These are phyloP conservation scores for Huntiella decipiens DNA, from an alignment of 2,329 filamentous ascomycete genomes.

Conservation along the genomic window DNA sequence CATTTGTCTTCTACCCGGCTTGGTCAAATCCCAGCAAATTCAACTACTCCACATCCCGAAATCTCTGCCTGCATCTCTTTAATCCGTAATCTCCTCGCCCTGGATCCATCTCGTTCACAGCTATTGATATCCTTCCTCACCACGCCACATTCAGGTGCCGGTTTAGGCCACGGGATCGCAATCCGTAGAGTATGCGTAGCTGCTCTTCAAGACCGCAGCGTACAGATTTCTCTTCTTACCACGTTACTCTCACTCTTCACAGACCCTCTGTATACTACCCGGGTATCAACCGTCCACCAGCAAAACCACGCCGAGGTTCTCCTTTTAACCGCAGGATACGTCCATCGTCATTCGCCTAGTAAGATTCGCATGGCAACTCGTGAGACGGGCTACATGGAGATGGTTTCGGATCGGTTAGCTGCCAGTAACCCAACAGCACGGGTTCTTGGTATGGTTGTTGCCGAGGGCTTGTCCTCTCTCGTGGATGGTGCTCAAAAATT, in stretches of 20 bases:
- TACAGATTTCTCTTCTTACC: no score
- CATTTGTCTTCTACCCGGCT: slow-evolving; percentile 30
- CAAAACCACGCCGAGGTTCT: slow-evolving; percentile 71
- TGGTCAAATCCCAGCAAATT: slow-evolving; percentile 17
- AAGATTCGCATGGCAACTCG: slow-evolving; percentile 51
- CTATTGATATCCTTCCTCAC: slow-evolving; percentile 47
- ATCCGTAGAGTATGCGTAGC: slow-evolving; percentile 49
- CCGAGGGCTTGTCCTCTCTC: slow-evolving; percentile 48
- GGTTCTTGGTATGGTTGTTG: slow-evolving; percentile 76
- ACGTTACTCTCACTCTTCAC: no score
- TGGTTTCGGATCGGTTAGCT: slow-evolving; percentile 69
- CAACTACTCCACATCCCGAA: slow-evolving; percentile 11
- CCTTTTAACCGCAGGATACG: slow-evolving; percentile 57
- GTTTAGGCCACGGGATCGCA: slow-evolving; percentile 41
- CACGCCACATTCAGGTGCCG: slow-evolving; percentile 38
- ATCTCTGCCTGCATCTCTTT: slow-evolving; percentile 41
- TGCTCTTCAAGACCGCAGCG: slow-evolving; percentile 15
- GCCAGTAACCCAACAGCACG: slow-evolving; percentile 56
- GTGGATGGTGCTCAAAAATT: slow-evolving; percentile 53
- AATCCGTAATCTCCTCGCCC: slow-evolving; percentile 29
- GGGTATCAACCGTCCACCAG: slow-evolving; percentile 70
- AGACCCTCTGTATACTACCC: slow-evolving; percentile 70
- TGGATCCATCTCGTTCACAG: slow-evolving; percentile 28
- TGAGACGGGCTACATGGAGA: slow-evolving; percentile 53
- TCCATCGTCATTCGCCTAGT: slow-evolving; percentile 45